phyloP scores from a whole-genome alignment of 164 flowering plant genomes.

The Warburgia ugandensis region DNA sequence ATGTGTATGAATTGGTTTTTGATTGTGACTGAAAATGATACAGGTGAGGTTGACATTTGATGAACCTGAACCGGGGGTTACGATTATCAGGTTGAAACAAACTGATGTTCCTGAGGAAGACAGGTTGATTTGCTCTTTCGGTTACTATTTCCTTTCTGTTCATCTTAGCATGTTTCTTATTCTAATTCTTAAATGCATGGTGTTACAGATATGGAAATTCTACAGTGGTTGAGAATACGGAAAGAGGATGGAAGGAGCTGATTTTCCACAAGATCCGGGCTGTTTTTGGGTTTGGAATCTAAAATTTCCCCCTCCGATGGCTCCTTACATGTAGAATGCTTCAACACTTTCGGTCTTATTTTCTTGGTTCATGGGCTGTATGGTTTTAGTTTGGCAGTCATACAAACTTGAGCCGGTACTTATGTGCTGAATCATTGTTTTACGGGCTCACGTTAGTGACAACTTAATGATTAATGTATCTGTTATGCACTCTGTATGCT shows the following conservation, averaged over 20 bases:
- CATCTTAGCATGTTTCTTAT: not conserved
- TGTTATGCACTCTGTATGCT: too few relatives aligned
- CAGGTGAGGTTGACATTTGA: conserved; percentile 67
- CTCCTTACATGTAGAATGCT: not conserved
- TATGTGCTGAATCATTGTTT: not conserved
- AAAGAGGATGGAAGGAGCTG: conserved; percentile 88
- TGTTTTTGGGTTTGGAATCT: conserved; percentile 80
- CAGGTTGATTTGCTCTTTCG: conserved; percentile 41
- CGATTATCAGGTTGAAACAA: conserved; percentile 52
- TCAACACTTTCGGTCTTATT: not conserved
- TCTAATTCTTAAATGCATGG: not conserved
- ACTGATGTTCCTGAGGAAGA: conserved; percentile 87
- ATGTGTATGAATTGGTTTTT: not conserved
- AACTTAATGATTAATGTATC: not conserved
- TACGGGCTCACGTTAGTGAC: conserved; percentile 3
- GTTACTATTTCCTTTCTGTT: not conserved
- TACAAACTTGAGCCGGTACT: not conserved
- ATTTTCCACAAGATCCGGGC: conserved; percentile 79
- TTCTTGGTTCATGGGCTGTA: not conserved
- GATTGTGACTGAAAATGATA: conserved; percentile 1
- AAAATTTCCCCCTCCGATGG: not conserved
- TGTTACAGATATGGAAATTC: conserved; percentile 75
- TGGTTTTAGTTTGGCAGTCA: not conserved
- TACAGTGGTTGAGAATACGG: conserved; percentile 89
- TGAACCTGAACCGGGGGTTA: conserved; percentile 74